Base-by-base conservation (phyloP, 441 rosid genomes). In the Francoa sonchifolia region DNA sequence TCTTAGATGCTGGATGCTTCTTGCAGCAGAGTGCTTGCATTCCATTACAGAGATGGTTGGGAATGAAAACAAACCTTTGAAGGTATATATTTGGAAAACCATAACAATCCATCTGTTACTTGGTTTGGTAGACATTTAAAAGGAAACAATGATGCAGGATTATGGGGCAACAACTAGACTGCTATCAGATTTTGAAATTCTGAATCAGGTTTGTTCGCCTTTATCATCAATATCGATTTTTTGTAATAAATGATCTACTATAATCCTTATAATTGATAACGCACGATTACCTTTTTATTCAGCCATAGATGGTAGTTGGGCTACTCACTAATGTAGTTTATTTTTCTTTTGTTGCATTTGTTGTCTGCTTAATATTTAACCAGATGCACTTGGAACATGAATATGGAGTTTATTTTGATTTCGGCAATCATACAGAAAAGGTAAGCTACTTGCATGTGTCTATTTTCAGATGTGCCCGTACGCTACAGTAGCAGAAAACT, bases 1-100 rank as follows among this genome's bases (percentile, higher is more conserved):
- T 74, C 97, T 93, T 50, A 82, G 97, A 68, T 84, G 96, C 62
- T 93, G 97, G 99, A 87, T 93, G 89, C 83, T 77, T 65, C 96
- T 93, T 21, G 97, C 96, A 27, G 96, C 96, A 47, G 92, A 84
- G 44, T 93, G 93, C 67, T 70, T 93, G 93, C 66, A 68, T 61
- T 79, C 89, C 43, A 76, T 93, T 62, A 20, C 65, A 13, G 61
- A 59, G 63, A 59, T 87, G 58, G 37, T 79, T 55, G 61, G 63
- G 52, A 71, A 65, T 52, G 75, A 68, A 47, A 40, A 62, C 12
- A 50, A 54, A 46, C 12, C 58, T 32, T 61, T 33, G 45, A 66
- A 81, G 89, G 99, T 92, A 61, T 21, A 19, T 21, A 37, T 19
- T 28, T 31, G 29, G 44, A 14, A 10, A 23, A 35, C 14, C 10